phyloP scores from a whole-genome alignment of 768 basidiomycete genomes.

The Mycena capillaripes region DNA sequence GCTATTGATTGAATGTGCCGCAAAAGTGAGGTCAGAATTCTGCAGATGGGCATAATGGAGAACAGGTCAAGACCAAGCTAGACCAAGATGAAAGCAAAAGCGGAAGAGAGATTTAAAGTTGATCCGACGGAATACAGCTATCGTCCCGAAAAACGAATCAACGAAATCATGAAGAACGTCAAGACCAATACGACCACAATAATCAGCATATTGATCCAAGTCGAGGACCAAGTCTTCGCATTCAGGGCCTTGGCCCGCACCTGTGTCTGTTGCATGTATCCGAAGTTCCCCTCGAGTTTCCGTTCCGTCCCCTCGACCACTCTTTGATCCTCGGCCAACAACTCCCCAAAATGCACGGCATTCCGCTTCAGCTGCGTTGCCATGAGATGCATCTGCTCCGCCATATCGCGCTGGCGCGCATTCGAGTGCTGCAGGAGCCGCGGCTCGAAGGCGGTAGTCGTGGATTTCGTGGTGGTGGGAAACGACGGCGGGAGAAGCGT shows the following conservation, averaged over 20 bases:
- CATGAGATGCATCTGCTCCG: constrained; percentile 85
- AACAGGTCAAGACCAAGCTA: too few relatives aligned
- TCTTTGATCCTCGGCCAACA: constrained; percentile 80
- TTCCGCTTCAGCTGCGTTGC: constrained; percentile 90
- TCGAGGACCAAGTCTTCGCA: constrained; percentile 77
- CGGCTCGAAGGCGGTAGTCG: constrained; percentile 47
- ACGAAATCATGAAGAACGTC: constrained; percentile 78
- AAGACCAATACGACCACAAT: constrained; percentile 76
- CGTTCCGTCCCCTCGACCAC: constrained; percentile 76
- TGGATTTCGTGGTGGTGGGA: constrained; percentile 45
- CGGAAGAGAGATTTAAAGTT: too few relatives aligned
- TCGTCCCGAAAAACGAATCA: constrained; percentile 68
- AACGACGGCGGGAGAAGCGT: constrained; percentile 47
- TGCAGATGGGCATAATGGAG: too few relatives aligned
- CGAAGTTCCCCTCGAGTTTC: constrained; percentile 83
- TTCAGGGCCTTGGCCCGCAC: constrained; percentile 71
- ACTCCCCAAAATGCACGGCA: constrained; percentile 80
- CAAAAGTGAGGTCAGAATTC: too few relatives aligned
- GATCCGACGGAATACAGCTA: too few relatives aligned
- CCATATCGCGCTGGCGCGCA: constrained; percentile 80
- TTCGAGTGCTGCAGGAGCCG: constrained; percentile 68
- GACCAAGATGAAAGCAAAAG: too few relatives aligned
- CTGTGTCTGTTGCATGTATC: constrained; percentile 76
- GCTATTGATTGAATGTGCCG: too few relatives aligned
- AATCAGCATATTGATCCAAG: constrained; percentile 76